Evolutionary conservation across 2,329 filamentous ascomycete genomes (phyloP).

Genomic region (Rhinocladiella similis): DNA sequence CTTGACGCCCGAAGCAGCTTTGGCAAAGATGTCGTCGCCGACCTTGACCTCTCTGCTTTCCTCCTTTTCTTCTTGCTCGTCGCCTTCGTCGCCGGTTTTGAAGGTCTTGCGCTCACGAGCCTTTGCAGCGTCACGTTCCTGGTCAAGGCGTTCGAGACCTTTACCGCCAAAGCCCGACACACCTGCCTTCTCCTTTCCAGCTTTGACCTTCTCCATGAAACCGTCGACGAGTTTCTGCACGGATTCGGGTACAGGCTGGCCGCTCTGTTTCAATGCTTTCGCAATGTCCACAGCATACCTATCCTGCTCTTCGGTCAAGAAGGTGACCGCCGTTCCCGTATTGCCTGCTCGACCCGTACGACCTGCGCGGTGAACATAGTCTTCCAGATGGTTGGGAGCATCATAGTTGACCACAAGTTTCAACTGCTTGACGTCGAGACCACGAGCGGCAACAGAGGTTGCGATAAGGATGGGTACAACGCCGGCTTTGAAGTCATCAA

Average conservation of each 20-base stretch:
- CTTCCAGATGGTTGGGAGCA: constrained; percentile 55
- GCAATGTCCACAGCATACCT: constrained; percentile 84
- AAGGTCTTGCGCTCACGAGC: constrained; percentile 84
- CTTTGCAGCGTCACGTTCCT: constrained; percentile 83
- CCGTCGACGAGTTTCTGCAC: constrained; percentile 62
- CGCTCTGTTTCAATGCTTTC: constrained; percentile 90
- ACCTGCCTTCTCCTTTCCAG: constrained; percentile 81
- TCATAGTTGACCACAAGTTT: constrained; percentile 73
- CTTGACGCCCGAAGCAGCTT: constrained; percentile 65
- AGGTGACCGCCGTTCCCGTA: constrained; percentile 92
- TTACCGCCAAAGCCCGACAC: constrained; percentile 92
- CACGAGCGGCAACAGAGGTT: constrained; percentile 91
- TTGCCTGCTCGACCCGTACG: constrained; percentile 85
- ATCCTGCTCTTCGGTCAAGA: constrained; percentile 88
- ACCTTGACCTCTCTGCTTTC: constrained; percentile 67
- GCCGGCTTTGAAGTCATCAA: constrained; percentile 90
- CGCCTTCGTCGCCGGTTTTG: constrained; percentile 83
- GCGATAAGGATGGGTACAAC: constrained; percentile 87
- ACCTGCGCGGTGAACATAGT: constrained; percentile 96
- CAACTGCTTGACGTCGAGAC: constrained; percentile 91
- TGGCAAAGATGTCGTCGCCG: constrained; percentile 54
- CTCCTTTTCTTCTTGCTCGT: constrained; percentile 67
- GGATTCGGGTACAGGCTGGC: constrained; percentile 74
- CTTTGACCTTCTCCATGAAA: constrained; percentile 88
- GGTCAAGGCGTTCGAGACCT: constrained; percentile 86